phyloP scores from a whole-genome alignment of 2,329 filamentous ascomycete genomes.

The Penicillium sclerotigenum region DNA sequence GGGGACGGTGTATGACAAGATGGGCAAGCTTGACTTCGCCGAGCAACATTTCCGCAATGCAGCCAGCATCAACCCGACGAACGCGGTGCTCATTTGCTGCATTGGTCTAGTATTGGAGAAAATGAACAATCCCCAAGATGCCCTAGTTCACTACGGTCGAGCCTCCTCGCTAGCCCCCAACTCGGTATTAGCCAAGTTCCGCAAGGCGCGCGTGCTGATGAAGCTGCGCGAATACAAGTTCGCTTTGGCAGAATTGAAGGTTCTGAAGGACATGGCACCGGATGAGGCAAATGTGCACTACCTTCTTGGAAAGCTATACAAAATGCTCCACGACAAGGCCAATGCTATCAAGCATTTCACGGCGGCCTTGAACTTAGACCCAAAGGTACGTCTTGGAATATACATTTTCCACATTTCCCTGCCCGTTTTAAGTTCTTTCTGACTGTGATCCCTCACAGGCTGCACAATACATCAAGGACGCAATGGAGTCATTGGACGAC shows the following conservation, averaged over 20 bases:
- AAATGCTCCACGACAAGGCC: slow-evolving; percentile 58
- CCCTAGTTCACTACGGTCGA: slow-evolving; percentile 75
- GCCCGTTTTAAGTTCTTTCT: slow-evolving; percentile 2
- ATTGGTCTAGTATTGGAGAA: slow-evolving; percentile 89
- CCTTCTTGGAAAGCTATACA: slow-evolving; percentile 68
- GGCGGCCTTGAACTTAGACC: slow-evolving; percentile 90
- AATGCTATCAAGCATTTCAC: slow-evolving; percentile 92
- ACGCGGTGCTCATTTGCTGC: slow-evolving; percentile 86
- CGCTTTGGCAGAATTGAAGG: slow-evolving; percentile 76
- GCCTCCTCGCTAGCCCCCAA: slow-evolving; percentile 79
- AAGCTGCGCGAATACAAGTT: slow-evolving; percentile 66
- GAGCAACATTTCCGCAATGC: slow-evolving; percentile 89
- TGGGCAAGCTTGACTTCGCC: slow-evolving; percentile 86
- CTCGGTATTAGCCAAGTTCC: slow-evolving; percentile 81
- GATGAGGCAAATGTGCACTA: slow-evolving; percentile 97
- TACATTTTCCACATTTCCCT: not conserved
- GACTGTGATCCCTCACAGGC: slow-evolving; percentile 55
- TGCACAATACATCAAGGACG: slow-evolving; percentile 90
- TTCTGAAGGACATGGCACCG: slow-evolving; percentile 86
- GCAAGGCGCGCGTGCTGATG: slow-evolving; percentile 85
- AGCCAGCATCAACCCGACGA: slow-evolving; percentile 85
- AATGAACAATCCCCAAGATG: slow-evolving; percentile 74
- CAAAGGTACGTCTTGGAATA: slow-evolving; percentile 66
- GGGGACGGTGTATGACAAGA: slow-evolving; percentile 78
- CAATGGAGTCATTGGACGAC: slow-evolving; percentile 83